A percentile compares a stretch with the other conserved stretches of the same genome.
phyloP scores from a whole-genome alignment of 2,329 filamentous ascomycete genomes.

The Sphaerulina musiva region DNA sequence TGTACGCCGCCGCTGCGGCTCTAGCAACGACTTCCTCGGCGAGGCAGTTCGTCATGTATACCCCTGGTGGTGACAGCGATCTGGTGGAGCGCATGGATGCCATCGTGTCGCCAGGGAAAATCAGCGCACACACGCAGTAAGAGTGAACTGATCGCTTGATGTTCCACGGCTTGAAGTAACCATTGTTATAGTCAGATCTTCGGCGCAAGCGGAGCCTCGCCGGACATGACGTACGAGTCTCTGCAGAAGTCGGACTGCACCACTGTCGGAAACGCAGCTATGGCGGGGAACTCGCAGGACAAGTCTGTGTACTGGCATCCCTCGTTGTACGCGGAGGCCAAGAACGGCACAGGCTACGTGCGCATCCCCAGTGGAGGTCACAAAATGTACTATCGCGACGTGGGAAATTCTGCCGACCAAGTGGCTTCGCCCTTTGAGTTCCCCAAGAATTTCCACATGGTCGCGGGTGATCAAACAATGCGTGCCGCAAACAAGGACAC shows the following conservation, averaged over 20 bases:
- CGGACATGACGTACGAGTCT: constrained; percentile 55
- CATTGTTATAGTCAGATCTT: constrained; percentile 47
- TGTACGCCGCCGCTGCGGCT: constrained; percentile 16
- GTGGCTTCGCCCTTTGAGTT: constrained; percentile 64
- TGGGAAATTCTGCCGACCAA: constrained; percentile 42
- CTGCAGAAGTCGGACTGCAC: constrained; percentile 53
- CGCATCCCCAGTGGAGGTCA: constrained; percentile 58
- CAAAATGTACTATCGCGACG: constrained; percentile 63
- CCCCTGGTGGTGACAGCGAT: constrained; percentile 24
- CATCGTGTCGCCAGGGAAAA: constrained; percentile 55
- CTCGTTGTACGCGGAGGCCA: constrained; percentile 59
- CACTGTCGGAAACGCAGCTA: constrained; percentile 24
- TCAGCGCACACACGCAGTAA: constrained; percentile 57
- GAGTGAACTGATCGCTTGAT: no score
- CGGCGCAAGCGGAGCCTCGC: constrained; percentile 60
- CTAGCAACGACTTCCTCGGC: constrained; percentile 16
- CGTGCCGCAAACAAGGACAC: constrained; percentile 52
- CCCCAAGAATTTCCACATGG: constrained; percentile 63
- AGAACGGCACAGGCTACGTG: constrained; percentile 54
- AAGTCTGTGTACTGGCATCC: constrained; percentile 74
- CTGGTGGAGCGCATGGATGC: constrained; percentile 59
- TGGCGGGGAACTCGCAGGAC: constrained; percentile 48
- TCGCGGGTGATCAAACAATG: constrained; percentile 56
- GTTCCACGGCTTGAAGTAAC: no score
- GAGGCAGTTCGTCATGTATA: constrained; percentile 28